phyloP scores from a whole-genome alignment of 768 basidiomycete genomes.

The Coprinopsis strossmayeri region DNA sequence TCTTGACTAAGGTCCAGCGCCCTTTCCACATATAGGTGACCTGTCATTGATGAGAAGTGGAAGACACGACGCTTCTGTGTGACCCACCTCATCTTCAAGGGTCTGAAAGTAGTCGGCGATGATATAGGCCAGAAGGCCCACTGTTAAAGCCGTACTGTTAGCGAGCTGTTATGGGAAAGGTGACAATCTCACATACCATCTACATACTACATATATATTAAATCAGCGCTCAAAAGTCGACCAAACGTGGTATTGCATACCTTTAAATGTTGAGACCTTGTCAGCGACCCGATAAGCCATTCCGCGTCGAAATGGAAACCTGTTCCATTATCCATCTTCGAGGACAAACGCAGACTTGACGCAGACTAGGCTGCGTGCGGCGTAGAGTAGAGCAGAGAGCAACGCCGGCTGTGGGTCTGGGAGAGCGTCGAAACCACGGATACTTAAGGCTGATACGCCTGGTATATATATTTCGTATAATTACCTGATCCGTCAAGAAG shows the following conservation, averaged over 20 bases:
- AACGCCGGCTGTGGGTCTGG: too few relatives aligned
- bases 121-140: not conserved
- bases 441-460: too few relatives aligned
- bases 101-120: not conserved
- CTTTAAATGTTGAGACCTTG: not conserved
- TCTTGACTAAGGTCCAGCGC: slow-evolving; percentile 8
- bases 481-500: too few relatives aligned
- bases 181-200: not conserved
- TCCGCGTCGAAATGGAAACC: not conserved
- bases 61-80: not conserved
- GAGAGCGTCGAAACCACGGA: too few relatives aligned
- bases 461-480: too few relatives aligned
- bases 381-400: too few relatives aligned
- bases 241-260: not conserved
- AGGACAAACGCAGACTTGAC: too few relatives aligned
- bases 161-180: not conserved
- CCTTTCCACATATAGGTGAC: slow-evolving; percentile 4
- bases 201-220: not conserved
- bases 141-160: not conserved
- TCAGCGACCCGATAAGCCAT: not conserved
- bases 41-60: not conserved
- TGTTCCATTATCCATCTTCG: not conserved
- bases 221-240: not conserved
- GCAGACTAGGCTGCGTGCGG: too few relatives aligned
- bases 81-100: not conserved